Base-by-base conservation (phyloP, 2,329 filamentous ascomycete species). In the Xylaria digitata region DNA sequence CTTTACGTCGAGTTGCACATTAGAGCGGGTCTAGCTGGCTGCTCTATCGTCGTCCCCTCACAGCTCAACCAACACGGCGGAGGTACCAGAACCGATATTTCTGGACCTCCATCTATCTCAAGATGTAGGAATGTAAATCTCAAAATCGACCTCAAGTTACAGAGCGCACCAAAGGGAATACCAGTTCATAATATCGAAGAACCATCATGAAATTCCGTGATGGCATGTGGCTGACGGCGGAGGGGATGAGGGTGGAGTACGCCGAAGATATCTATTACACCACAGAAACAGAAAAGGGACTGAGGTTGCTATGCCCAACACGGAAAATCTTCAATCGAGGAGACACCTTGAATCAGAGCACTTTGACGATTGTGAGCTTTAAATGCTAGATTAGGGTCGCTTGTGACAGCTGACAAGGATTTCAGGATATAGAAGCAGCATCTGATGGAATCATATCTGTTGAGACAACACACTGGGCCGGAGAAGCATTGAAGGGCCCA, bases 161-260 rank as follows among this genome's bases (percentile, higher is more conserved):
- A 9, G 32, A 26, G 15, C 3, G 42, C 17, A 3, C 13, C 30
- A n/a, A 37, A 57, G 5, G 50, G 13, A 48, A 23, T 42, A 57
- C 15, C 30, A 37, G 54, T 53, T 40, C 21, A 48, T 30, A 32
- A 45, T 19, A 43, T 21, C 46, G 15, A 53, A 23, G 3, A 21
- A 30, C 42, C 55, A 76, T 71, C 49, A 88, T 88, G 86, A 88
- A 86, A 80, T 88, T 89, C 72, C 85, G 86, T 70, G 86, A 89
- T 84, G 86, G 86, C 70, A 89, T 90, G 89, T 91, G 89, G 89
- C 80, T 90, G 55, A 82, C 85, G 48, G 87, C 85, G 63, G 85
- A 88, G 77, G 86, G 84, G 67, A 84, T 89, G 75, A 81, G 82
- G 56, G 82, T 89, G 30, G 87, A 90, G 74, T 90, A 90, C 71